phyloP scores from a whole-genome alignment of 345 rosid genomes.

The Rhizophora apiculata region DNA sequence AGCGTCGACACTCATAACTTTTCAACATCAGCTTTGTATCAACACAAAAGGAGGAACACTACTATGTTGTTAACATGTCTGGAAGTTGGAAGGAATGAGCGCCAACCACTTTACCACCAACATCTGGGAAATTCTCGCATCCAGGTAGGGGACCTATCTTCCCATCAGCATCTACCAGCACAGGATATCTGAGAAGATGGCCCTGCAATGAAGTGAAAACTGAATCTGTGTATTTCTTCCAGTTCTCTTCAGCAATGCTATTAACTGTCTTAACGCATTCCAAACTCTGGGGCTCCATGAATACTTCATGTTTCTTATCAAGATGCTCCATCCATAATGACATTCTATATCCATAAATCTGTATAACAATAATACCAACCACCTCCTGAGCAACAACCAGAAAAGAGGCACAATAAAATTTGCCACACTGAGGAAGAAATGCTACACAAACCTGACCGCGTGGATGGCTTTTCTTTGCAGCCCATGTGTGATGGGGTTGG shows the following conservation, averaged over 20 bases:
- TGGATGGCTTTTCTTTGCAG: constrained; percentile 52
- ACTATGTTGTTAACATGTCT: constrained; percentile 69
- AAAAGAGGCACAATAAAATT: background rate
- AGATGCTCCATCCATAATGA: constrained; percentile 96
- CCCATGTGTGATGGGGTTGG: constrained; percentile 81
- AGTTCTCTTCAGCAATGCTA: constrained; percentile 52
- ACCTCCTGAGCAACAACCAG: background rate
- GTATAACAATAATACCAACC: constrained; percentile 2
- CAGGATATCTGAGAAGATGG: constrained; percentile 83
- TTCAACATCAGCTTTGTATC: background rate
- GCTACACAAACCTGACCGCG: constrained; percentile 65
- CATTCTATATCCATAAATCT: constrained; percentile 92
- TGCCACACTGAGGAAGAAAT: background rate
- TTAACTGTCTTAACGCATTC: constrained; percentile 66
- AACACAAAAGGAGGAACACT: background rate
- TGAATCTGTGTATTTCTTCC: constrained; percentile 46
- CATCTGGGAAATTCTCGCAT: constrained; percentile 72
- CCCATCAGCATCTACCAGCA: constrained; percentile 55
- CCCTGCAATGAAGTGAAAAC: constrained; percentile 49
- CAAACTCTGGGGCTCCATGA: constrained; percentile 49
- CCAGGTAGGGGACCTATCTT: constrained; percentile 55
- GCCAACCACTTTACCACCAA: constrained; percentile 80
- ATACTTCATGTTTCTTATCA: constrained; percentile 38
- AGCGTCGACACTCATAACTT: background rate
- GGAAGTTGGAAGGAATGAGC: constrained; percentile 50